phyloP scores from a whole-genome alignment of 2,329 filamentous ascomycete genomes.

The Fonsecaea multimorphosa region DNA sequence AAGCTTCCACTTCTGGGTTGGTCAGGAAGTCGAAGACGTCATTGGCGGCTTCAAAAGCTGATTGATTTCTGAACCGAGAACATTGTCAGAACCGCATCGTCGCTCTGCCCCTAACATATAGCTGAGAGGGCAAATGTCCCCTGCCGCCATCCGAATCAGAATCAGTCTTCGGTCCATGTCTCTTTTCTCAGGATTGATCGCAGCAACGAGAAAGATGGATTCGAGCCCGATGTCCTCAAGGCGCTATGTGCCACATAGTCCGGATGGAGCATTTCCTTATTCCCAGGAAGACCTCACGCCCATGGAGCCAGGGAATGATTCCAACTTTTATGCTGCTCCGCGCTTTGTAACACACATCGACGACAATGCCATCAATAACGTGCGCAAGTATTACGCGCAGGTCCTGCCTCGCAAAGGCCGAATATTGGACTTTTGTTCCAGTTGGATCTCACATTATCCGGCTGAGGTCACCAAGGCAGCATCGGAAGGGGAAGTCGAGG shows the following conservation, averaged over 20 bases:
- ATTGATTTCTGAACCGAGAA: not conserved
- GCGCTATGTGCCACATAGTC: constrained; percentile 34
- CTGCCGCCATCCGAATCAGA: constrained; percentile 15
- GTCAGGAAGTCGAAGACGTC: constrained; percentile 6
- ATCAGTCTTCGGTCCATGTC: constrained; percentile 30
- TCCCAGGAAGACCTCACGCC: constrained; percentile 38
- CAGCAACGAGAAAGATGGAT: constrained; percentile 28
- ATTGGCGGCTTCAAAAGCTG: not conserved
- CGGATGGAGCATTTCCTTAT: constrained; percentile 39
- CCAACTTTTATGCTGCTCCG: constrained; percentile 43
- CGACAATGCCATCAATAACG: constrained; percentile 53
- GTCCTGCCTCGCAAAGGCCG: constrained; percentile 50
- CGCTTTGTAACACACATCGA: constrained; percentile 63
- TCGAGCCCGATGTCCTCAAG: constrained; percentile 1
- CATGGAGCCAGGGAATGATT: constrained; percentile 39
- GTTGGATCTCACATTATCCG: constrained; percentile 58
- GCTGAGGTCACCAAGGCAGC: constrained; percentile 38
- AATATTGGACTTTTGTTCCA: constrained; percentile 59
- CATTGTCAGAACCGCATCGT: not conserved
- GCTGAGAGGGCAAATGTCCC: constrained; percentile 31
- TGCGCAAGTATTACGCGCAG: constrained; percentile 55
- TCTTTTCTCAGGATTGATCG: constrained; percentile 28
- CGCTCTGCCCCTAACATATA: not conserved
- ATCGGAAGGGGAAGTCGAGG: constrained; percentile 43
- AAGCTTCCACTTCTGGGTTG: constrained; percentile 8